A percentile compares a stretch with the other conserved stretches of the same genome.
phyloP scores from a whole-genome alignment of 768 basidiomycete species.

The Ephemerocybe angulata region DNA sequence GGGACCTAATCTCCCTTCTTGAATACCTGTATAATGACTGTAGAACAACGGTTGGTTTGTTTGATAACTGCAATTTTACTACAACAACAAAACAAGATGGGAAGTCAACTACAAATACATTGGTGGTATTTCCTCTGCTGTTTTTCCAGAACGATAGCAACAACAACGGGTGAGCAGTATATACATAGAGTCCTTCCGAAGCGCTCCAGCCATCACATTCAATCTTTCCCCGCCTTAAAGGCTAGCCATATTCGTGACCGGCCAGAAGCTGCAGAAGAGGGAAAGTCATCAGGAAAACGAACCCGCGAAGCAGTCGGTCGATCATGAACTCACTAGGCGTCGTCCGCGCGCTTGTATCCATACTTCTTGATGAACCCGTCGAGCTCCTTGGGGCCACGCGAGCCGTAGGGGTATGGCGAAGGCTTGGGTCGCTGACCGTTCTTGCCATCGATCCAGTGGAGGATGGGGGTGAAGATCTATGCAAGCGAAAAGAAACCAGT shows the following conservation, averaged over 20 bases:
- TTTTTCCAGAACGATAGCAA: not conserved
- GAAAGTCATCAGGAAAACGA: constrained; percentile 11
- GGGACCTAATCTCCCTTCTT: no score
- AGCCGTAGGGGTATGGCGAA: constrained; percentile 84
- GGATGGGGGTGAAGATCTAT: constrained; percentile 89
- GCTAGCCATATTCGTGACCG: constrained; percentile 61
- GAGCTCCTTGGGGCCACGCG: constrained; percentile 86
- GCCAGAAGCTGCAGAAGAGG: constrained; percentile 56
- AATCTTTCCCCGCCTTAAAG: constrained; percentile 36
- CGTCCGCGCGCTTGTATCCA: constrained; percentile 67
- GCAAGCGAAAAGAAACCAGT: not conserved
- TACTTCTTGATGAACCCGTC: constrained; percentile 71
- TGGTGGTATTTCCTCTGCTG: not conserved
- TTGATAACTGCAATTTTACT: no score
- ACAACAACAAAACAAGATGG: no score
- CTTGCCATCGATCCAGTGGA: constrained; percentile 93
- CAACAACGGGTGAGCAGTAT: not conserved
- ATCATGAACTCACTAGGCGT: constrained; percentile 65
- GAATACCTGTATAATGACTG: no score
- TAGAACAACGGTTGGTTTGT: no score
- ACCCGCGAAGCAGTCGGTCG: not conserved
- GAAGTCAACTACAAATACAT: not conserved
- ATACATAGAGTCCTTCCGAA: not conserved
- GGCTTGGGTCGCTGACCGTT: constrained; percentile 66
- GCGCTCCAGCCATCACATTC: no score